Evolutionary conservation across 352 stramenopile genomes (phyloP).

Genomic region (Globisporangium parvum): DNA sequence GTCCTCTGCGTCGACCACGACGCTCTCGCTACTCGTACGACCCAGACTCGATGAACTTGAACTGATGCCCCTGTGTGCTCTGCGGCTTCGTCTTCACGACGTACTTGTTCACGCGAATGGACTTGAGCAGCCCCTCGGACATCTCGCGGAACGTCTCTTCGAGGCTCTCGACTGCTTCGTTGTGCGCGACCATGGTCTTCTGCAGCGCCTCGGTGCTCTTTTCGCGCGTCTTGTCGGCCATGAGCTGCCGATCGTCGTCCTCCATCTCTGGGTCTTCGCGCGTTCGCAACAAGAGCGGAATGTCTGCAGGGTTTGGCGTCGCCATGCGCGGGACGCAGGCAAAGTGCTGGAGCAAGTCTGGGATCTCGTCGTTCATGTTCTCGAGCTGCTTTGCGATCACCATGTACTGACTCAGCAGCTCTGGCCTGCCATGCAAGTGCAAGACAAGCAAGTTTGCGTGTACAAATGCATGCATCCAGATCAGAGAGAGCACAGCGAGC

Average conservation of each 20-base stretch:
- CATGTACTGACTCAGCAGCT: slow-evolving; percentile 82
- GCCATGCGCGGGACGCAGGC: slow-evolving; percentile 79
- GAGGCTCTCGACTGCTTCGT: slow-evolving; percentile 68
- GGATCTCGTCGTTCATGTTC: slow-evolving; percentile 87
- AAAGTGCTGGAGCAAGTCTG: slow-evolving; percentile 81
- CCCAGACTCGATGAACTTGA: slow-evolving; percentile 85
- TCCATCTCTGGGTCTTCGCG: slow-evolving; percentile 84
- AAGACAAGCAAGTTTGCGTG: background rate
- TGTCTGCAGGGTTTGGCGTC: slow-evolving; percentile 70
- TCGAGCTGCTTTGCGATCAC: slow-evolving; percentile 84
- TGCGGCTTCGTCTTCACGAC: slow-evolving; percentile 71
- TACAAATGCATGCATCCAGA: too few species aligned
- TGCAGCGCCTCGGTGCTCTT: slow-evolving; percentile 63
- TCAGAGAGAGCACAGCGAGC: background rate
- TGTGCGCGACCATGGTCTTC: slow-evolving; percentile 58
- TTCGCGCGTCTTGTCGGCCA: slow-evolving; percentile 57
- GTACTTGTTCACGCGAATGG: slow-evolving; percentile 83
- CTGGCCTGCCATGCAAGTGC: slow-evolving; percentile 31
- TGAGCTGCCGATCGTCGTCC: slow-evolving; percentile 67
- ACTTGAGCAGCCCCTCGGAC: slow-evolving; percentile 78
- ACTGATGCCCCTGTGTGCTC: slow-evolving; percentile 72
- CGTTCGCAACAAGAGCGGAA: slow-evolving; percentile 73
- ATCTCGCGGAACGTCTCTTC: slow-evolving; percentile 83
- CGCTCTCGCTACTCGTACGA: slow-evolving; percentile 34
- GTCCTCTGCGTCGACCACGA: background rate